Conservation (phyloP, 768 basidiomycete genomes). For the Fistulinella prunicolor region DNA sequence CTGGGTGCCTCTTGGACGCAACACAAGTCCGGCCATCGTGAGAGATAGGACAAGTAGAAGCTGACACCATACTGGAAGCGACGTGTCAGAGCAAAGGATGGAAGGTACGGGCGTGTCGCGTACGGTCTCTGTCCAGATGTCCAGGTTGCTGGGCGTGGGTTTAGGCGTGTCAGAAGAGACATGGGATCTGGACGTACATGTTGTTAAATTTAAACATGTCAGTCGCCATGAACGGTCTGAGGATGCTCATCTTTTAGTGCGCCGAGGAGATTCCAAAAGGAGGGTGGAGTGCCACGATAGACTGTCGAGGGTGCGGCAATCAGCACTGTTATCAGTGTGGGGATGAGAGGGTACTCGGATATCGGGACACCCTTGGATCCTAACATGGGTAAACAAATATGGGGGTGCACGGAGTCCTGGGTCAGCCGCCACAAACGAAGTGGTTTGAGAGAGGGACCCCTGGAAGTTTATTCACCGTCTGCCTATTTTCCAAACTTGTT, state of each 20-base stretch:
- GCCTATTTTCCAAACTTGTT: conserved; percentile 23
- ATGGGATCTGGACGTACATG: conserved; percentile 50
- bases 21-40: conserved; percentile 91
- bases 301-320: too few relatives aligned
- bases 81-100: conserved; percentile 1
- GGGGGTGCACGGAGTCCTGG: conserved; percentile 29
- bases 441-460: conserved; percentile 21
- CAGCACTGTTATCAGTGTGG: too few relatives aligned
- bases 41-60: conserved; percentile 87
- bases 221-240: conserved; percentile 81
- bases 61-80: conserved; percentile 70
- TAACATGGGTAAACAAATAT: conserved; percentile 29
- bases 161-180: conserved; percentile 5
- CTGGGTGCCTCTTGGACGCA: conserved; percentile 77
- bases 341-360: not conserved
- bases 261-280: not conserved
- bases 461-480: conserved; percentile 24
- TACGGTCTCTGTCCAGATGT: conserved; percentile 97
- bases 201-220: conserved; percentile 95
- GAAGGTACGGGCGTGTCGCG: conserved; percentile 23
- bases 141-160: conserved; percentile 70
- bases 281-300: too few relatives aligned
- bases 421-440: not conserved
- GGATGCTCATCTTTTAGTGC: conserved; percentile 69
- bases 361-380: conserved; percentile 21